Base-by-base conservation (phyloP, 306 rosid species). In the Aeschynomene evenia region DNA sequence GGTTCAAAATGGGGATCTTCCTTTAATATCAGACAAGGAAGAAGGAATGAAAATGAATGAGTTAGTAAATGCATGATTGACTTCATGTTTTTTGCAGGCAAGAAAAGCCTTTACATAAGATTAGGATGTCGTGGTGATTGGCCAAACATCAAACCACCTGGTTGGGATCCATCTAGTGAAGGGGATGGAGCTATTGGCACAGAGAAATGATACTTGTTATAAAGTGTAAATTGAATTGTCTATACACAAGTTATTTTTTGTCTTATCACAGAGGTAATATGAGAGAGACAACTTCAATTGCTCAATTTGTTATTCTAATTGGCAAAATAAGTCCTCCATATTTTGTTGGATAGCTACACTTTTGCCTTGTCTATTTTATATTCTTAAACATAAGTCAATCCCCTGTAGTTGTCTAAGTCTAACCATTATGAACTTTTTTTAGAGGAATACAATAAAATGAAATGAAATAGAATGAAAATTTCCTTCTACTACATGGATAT, bases 111-210 rank as follows among this genome's bases (percentile, higher is more conserved):
- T 7, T 90, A 94, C 71, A 82, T 94, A 78, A 88, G 98, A 70
- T 66, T 88, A 77, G 98, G 98, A 72, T 87, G 98, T 61, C 96
- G 98, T 0, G 97, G 97, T 28, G 98, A 94, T 71, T 94, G 98
- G 98, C 97, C 98, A 36, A 85, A 90, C 71, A 85, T 90, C 83
- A 81, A 94, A 66, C 97, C 97, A 54, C 98, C 97, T 4, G 96
- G 98, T 19, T 94, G 97, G 98, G 91, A 88, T 83, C 98, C 98
- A 31, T 81, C 89, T 22, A 70, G 81, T 34, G 83, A 86, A 74
- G 77, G 69, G 20, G 82, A 45, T 26, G 45, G 40, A 29, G 46
- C 48, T 66, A 43, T 5, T 16, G 68, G 75, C 58, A 70, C 67
- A 20, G 19, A 57, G 45, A 57, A 24, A 61, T 59, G 63, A 29